Conservation (phyloP, 2,329 filamentous ascomycete genomes). For the Hypomyces rosellus region DNA sequence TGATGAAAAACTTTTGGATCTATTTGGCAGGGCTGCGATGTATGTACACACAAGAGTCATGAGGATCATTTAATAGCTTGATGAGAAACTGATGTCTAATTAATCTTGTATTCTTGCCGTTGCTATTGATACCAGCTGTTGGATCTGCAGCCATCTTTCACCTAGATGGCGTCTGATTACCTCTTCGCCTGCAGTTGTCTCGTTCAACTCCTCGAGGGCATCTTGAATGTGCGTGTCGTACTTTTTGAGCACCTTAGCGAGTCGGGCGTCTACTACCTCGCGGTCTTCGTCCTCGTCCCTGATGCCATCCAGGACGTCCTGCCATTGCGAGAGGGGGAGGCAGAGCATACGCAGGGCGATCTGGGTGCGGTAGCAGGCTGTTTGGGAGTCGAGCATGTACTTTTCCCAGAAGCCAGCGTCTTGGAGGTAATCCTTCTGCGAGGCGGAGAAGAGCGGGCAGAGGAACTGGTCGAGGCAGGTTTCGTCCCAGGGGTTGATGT, state of each 20-base stretch:
- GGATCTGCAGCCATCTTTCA: constrained; percentile 22
- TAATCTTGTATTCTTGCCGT: constrained; percentile 13
- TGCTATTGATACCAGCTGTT: constrained; percentile 16
- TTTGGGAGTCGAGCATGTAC: constrained; percentile 45
- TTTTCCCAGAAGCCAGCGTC: constrained; percentile 42
- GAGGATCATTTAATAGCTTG: not conserved
- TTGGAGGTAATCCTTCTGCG: constrained; percentile 34
- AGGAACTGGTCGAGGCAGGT: constrained; percentile 42
- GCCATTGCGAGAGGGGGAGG: constrained; percentile 35
- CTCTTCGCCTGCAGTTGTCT: constrained; percentile 25
- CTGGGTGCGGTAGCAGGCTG: constrained; percentile 50
- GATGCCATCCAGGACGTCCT: constrained; percentile 37
- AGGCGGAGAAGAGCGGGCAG: constrained; percentile 29
- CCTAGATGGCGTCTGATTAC: constrained; percentile 14
- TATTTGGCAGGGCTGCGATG: no score
- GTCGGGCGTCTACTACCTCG: constrained; percentile 23
- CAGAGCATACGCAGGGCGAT: constrained; percentile 41
- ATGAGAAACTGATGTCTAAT: not conserved
- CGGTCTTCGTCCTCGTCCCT: constrained; percentile 42
- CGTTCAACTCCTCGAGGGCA: constrained; percentile 25
- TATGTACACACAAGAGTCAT: not conserved
- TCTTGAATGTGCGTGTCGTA: constrained; percentile 28
- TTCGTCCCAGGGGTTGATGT: constrained; percentile 46
- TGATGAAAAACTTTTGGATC: no score
- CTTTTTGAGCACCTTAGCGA: constrained; percentile 21